Base-by-base conservation (phyloP, 176 grass and related monocot species). In the Stipa capillata region DNA sequence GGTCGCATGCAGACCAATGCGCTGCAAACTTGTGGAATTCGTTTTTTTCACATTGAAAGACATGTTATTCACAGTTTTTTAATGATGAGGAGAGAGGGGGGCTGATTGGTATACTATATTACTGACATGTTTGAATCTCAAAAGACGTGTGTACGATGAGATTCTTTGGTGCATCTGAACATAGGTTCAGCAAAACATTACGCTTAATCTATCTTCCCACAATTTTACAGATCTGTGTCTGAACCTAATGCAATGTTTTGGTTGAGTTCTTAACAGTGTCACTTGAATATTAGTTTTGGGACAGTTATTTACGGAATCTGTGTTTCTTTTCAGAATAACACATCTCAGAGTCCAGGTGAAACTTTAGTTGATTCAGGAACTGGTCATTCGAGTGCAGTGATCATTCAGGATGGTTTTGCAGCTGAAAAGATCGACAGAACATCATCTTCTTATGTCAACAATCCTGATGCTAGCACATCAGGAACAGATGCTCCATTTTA, bases 401-500 rank as follows among this genome's bases (percentile, higher is more conserved):
- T 36, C 65, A 56, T 74, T 78, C 74, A 83, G 33, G 81, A 82
- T 79, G 51, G 41, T 25, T 81, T 79, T 81, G 76, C 60, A 83
- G 49, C 72, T 67, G 56, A 84, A 85, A 79, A 8, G 58, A 64
- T 61, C 53, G 83, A 33, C 9, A 54, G 44, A 70, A 56, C 52
- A 80, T 63, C 79, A 89, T 76, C 87, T 72, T 85, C 74, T 33
- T 76, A 91, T 47, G 52, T 52, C 69, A 78, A 18, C 64, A 81
- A 83, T 81, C 44, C 80, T 85, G 82, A 67, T 74, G 69, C 70
- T 85, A 78, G 74, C 76, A 89, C 83, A 60, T 89, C 83, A 79
- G 82, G 50, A 50, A 75, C 18, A 7, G 81, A 76, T 89, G 90
- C 96, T 32, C 96, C 96, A 32, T 99, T 99, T 47, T 93, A 89